Base-by-base conservation (phyloP, 441 rosid genomes). In the Capsella rubella region DNA sequence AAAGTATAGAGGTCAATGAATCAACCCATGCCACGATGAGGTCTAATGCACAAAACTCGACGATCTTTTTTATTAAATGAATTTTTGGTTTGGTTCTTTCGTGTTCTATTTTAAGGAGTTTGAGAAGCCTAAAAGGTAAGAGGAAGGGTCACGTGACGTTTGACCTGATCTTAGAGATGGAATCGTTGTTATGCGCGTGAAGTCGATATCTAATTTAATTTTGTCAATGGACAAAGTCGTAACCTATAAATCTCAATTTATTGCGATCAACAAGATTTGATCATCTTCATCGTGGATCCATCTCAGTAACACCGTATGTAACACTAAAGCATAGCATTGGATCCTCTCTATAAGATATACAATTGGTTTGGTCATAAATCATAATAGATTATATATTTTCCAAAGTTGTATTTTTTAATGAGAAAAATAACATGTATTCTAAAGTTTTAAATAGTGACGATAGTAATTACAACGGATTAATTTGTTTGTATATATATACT, bases 101-200 rank as follows among this genome's bases (percentile, higher is more conserved):
- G 52, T 27, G 8, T 57, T 37, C 77, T 73, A 73, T 65, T 73
- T 65, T 72, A 53, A 64, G 63, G 63, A 72, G 34, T 32, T 21
- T 35, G 2, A 60, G 37, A 42, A 27, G 34, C 14, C 32, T 52
- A 51, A 42, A 70, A 63, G 64, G 76, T 72, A 6, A 54, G 64
- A 64, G 25, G 55, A 55, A 27, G 40, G 57, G 59, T 65, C 77
- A 73, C 72, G 77, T 73, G 71, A 64, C 77, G 46, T 73, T 73
- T 73, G 77, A 73, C 65, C 71, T 46, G 65, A 55, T 73, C 71
- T 27, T 34, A 34, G 6, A 32, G 64, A 53, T 42, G 40, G 51
- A 31, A 18, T n/a, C 47, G 45, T 49, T 15, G 21, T 18, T 15
- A 32, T 52, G 28, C 35, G 25, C 4, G 52, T 37, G 16, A 39